A percentile compares a stretch with the other conserved stretches of the same genome.
phyloP scores from a whole-genome alignment of 1,284 basidiomycete species.

The Salmacisia buchloeana region DNA sequence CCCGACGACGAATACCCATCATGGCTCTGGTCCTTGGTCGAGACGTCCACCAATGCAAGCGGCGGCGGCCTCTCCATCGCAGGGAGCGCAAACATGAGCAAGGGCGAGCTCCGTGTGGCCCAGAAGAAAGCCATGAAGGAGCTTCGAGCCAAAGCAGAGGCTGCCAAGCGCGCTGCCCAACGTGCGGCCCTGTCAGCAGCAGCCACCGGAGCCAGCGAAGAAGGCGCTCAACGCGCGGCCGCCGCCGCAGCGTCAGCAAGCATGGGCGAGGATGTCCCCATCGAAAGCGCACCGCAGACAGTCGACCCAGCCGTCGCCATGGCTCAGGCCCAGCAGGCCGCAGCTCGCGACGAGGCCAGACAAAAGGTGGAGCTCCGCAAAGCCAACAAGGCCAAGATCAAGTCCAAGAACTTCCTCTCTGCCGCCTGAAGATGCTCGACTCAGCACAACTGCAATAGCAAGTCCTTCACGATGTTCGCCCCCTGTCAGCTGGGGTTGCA shows the following conservation, averaged over 20 bases:
- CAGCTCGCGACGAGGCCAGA: neutral
- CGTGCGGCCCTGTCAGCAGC: neutral
- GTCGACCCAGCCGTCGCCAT: neutral
- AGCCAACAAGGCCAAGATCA: conserved; percentile 8
- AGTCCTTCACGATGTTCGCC: too few species aligned
- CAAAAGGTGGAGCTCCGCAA: neutral
- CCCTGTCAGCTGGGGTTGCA: too few species aligned
- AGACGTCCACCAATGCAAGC: conserved; percentile 31
- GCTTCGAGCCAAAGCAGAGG: neutral
- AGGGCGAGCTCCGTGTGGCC: conserved; percentile 43
- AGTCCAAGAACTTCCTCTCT: conserved; percentile 5
- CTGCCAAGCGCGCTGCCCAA: neutral
- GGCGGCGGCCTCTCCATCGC: conserved; percentile 31
- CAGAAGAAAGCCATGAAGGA: conserved; percentile 21
- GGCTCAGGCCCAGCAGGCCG: conserved; percentile 1
- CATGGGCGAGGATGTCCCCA: neutral
- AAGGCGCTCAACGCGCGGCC: neutral
- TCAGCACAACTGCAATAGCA: too few species aligned
- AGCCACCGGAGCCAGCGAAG: neutral
- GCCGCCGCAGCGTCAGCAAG: neutral
- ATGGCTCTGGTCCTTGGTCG: conserved; percentile 78
- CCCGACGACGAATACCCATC: conserved; percentile 79
- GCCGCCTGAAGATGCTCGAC: too few species aligned
- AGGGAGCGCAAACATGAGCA: conserved; percentile 41
- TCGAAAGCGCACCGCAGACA: neutral